These are phyloP conservation scores for Colletotrichum tanaceti DNA, from an alignment of 2,329 filamentous ascomycete species.

Conservation along the genomic window DNA sequence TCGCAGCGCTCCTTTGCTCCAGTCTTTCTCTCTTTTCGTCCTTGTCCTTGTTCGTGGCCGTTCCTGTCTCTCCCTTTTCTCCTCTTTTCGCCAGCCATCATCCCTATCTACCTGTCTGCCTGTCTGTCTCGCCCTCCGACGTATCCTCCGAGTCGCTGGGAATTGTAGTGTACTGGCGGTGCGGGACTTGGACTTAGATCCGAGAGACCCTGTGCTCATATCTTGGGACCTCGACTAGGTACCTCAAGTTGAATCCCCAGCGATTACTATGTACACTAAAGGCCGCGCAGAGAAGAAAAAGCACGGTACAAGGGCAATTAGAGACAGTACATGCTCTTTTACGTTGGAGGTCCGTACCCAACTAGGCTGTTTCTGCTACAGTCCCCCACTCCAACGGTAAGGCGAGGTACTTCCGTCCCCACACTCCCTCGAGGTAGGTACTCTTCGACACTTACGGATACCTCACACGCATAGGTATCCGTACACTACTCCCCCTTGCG, in stretches of 20 bases:
- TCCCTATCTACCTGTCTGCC: not conserved
- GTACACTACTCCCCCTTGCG: too few species aligned
- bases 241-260: too few species aligned
- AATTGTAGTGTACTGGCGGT: constrained; percentile 1
- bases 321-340: constrained; percentile 31
- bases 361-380: constrained; percentile 24
- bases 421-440: constrained; percentile 18
- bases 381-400: constrained; percentile 20
- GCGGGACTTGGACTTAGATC: not conserved
- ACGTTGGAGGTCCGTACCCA: constrained; percentile 20
- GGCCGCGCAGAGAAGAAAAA: constrained; percentile 18
- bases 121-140: constrained; percentile 8
- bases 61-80: constrained; percentile 10
- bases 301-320: constrained; percentile 24
- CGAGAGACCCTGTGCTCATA: constrained; percentile 7
- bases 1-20: constrained; percentile 28
- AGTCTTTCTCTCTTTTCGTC: not conserved
- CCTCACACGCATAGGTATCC: too few species aligned
- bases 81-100: not conserved
- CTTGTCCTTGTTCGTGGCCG: not conserved
- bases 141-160: not conserved
- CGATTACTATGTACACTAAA: too few species aligned
- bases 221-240: constrained; percentile 4
- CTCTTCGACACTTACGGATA: constrained; percentile 16
- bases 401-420: constrained; percentile 31